Evolutionary conservation across 805 yeast species (phyloP), one percentile per base, ranked within the genome.

Genomic region (Maudiozyma barnettii): DNA sequence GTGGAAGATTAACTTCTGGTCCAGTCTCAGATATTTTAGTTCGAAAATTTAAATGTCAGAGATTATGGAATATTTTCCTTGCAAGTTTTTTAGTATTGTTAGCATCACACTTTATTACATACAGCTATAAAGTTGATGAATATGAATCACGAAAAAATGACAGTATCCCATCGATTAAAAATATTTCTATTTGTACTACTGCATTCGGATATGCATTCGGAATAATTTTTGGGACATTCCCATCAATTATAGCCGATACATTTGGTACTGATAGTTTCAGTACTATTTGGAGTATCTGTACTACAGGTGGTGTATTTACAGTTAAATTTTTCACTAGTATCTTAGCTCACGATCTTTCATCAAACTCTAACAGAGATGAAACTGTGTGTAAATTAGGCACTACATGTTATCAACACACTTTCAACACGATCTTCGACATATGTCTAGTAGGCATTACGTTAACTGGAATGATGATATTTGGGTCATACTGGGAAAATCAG

Each of bases 251-350:
- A 26, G 89, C 89, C 0, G 95, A 84, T 52, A 67, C 71, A 13
- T 83, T 82, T 65, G 90, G 90, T 2, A 74, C 85, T 0, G 70
- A 66, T 6, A 74, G 79, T 0, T 84, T 82, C 60, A 79, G 88
- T 20, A 82, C 90, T 0, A 72, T 82, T 1, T 84, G 93, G 91
- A 88, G 91, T 0, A 65, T 84, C 38, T 64, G 79, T 14, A 81
- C 89, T 21, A 79, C 88, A 0, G 90, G 90, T 7, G 87, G 88
- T 1, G 64, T 82, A 19, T 41, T 77, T 4, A 67, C 76, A 0
- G 73, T 84, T 38, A 77, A 76, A 54, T 44, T 70, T 2, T 69
- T 83, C 51, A 78, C 81, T 43, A 73, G 72, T 47, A 67, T 72
- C 43, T 75, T 84, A 53, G 88, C 87, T 1, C 47, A 54, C 9